These are phyloP conservation scores for Thalia dealbata DNA, from an alignment of 176 grass and related monocot genomes.

Conservation along the genomic window DNA sequence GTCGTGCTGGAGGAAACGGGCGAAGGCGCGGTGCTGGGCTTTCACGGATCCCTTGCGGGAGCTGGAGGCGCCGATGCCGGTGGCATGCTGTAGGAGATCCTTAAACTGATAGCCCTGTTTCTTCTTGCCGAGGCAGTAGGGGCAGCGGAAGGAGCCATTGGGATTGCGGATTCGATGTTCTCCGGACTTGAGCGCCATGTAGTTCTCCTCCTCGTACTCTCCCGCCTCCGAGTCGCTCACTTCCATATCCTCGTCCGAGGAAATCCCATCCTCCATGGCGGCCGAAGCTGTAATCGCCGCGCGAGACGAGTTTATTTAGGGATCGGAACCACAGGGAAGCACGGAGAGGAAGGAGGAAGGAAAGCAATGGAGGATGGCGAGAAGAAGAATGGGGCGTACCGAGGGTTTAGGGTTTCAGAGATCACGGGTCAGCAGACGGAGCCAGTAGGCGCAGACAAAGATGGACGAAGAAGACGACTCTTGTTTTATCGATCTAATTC, in stretches of 20 bases:
- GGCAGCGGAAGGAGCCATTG: conserved; percentile 70
- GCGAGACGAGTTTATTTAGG: neutral
- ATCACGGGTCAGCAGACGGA: too few relatives aligned
- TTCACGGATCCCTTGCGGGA: conserved; percentile 33
- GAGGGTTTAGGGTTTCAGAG: too few relatives aligned
- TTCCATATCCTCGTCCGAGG: conserved; percentile 36
- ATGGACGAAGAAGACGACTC: too few relatives aligned
- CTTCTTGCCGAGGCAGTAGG: conserved; percentile 84
- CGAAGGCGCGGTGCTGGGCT: conserved; percentile 28
- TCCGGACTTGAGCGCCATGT: conserved; percentile 43
- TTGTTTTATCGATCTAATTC: too few relatives aligned
- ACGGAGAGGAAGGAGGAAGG: neutral
- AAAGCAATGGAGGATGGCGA: neutral
- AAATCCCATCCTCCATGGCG: conserved; percentile 16
- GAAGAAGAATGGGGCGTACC: neutral
- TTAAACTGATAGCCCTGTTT: conserved; percentile 71
- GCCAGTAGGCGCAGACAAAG: too few relatives aligned
- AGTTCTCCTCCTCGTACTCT: conserved; percentile 46
- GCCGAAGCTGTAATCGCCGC: neutral
- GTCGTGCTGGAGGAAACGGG: conserved; percentile 25
- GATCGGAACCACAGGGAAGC: too few relatives aligned
- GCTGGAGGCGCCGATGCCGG: conserved; percentile 49
- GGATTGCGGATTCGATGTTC: conserved; percentile 61
- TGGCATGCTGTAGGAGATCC: conserved; percentile 88
- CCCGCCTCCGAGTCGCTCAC: conserved; percentile 23